phyloP scores from a whole-genome alignment of 306 rosid species.

The Acacia crassicarpa region DNA sequence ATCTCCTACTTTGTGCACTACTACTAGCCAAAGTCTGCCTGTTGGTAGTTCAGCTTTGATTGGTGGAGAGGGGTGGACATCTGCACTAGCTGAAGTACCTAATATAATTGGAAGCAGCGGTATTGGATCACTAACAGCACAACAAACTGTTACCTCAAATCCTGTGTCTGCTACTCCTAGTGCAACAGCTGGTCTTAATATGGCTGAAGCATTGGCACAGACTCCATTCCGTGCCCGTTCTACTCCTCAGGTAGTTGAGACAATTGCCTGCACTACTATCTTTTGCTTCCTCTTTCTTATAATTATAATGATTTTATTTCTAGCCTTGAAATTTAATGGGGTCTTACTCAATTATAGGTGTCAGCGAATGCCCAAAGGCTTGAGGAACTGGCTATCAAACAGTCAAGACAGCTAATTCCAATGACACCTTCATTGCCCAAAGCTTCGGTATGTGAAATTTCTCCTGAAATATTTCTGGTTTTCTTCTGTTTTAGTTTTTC shows the following conservation, averaged over 20 bases:
- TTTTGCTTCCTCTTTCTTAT: slow-evolving; percentile 5
- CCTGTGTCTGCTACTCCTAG: slow-evolving; percentile 50
- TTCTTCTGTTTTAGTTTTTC: slow-evolving; percentile 8
- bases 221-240: slow-evolving; percentile 76
- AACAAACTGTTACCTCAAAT: slow-evolving; percentile 54
- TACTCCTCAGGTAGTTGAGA: slow-evolving; percentile 71
- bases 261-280: not conserved
- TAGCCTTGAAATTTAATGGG: slow-evolving; percentile 21
- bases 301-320: slow-evolving; percentile 9
- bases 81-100: slow-evolving; percentile 92
- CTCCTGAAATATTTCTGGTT: slow-evolving; percentile 17
- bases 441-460: slow-evolving; percentile 61
- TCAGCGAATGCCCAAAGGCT: slow-evolving; percentile 90
- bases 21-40: slow-evolving; percentile 79
- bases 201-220: slow-evolving; percentile 97
- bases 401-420: slow-evolving; percentile 94
- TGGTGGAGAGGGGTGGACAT: slow-evolving; percentile 96
- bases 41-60: slow-evolving; percentile 76
- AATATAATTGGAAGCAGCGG: slow-evolving; percentile 61
- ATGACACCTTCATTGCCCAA: slow-evolving; percentile 92
- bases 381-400: slow-evolving; percentile 94
- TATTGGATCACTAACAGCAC: slow-evolving; percentile 60
- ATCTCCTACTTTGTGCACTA: slow-evolving; percentile 78
- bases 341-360: slow-evolving; percentile 45
- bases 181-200: slow-evolving; percentile 74